Base-by-base conservation (phyloP, 2,329 filamentous ascomycete genomes). In the Phyllachora maydis region DNA sequence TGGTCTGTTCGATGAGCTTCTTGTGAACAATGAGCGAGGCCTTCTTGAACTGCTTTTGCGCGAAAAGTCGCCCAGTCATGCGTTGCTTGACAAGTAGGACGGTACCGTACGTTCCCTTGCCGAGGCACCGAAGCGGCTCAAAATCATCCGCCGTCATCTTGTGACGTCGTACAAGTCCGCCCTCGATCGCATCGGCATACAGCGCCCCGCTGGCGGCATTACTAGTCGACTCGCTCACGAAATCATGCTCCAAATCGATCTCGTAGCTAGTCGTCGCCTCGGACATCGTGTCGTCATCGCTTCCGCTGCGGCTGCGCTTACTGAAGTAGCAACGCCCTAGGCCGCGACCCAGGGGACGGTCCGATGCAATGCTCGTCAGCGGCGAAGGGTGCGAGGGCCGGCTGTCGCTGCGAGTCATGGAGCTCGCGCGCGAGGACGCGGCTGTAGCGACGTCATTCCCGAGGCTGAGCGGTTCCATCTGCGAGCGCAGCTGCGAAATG, bases 11-110 rank as follows among this genome's bases (percentile, higher is more conserved):
- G 23, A 98, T 69, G 16, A 95, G 65, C 45, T 83, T 82, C 59
- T 92, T 93, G 50, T 93, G 83, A 18, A 98, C 79, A 1, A 83
- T 81, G 24, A 98, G 56, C 6, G 82, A 91, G 1, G 90, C 88
- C 52, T 98, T 98, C 46, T 85, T 88, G 52, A 98, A 88, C 49
- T 95, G 85, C 56, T 98, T 98, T 54, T 98, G 90, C 1, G 88
- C 90, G 41, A 83, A 98, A 4, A 98, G 64, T 20, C 78, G 72
- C 19, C 88, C 88, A 2, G 83, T 93, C 15, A 67, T 54, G 23
- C 68, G 69, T 51, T 98, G 85, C 50, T 83, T 88, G 30, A 98
- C 90, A 14, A 98, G 62, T 21, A 92, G 55, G 8, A 98, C 90
- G 1, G 85, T 98, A 17, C 88, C 88, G 43, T 88, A 98, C 9